phyloP scores from a whole-genome alignment of 1,139 yeast genomes.

The Sugiyamaella novakii region DNA sequence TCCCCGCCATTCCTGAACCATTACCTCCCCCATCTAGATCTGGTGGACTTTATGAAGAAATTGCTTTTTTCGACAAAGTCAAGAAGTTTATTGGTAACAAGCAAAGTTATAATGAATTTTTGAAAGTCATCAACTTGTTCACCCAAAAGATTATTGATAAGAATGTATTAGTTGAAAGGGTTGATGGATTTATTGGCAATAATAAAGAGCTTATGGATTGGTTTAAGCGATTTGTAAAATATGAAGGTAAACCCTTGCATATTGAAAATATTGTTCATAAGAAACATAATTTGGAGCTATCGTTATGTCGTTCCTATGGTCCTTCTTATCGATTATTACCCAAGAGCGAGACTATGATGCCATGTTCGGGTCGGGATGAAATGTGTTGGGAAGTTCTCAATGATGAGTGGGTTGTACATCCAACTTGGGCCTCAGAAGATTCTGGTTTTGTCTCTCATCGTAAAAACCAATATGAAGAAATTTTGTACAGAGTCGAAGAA shows the following conservation, averaged over 20 bases:
- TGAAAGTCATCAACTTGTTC: conserved; percentile 80
- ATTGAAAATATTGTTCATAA: conserved; percentile 88
- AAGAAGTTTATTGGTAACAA: conserved; percentile 88
- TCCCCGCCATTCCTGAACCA: conserved; percentile 87
- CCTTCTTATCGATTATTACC: conserved; percentile 94
- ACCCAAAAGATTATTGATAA: conserved; percentile 90
- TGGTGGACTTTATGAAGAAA: conserved; percentile 73
- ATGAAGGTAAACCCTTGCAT: conserved; percentile 57
- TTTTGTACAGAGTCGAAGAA: conserved; percentile 91
- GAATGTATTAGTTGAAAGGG: conserved; percentile 77
- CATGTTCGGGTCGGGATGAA: conserved; percentile 97
- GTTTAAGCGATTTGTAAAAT: conserved; percentile 92
- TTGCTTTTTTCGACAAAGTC: conserved; percentile 86
- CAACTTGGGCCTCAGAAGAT: conserved; percentile 99
- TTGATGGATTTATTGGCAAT: conserved; percentile 80
- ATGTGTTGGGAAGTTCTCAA: conserved; percentile 99
- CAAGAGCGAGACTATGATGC: conserved; percentile 93
- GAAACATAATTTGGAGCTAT: conserved; percentile 85
- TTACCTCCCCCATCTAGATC: conserved; percentile 57
- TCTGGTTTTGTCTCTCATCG: conserved; percentile 98
- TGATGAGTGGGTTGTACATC: conserved; percentile 99
- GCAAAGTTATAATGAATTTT: conserved; percentile 86
- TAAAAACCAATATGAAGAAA: conserved; percentile 96
- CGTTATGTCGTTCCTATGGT: conserved; percentile 77
- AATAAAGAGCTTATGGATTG: conserved; percentile 80